Evolutionary conservation across 2,329 filamentous ascomycete species (phyloP).

Genomic region (Geosmithia putterillii): DNA sequence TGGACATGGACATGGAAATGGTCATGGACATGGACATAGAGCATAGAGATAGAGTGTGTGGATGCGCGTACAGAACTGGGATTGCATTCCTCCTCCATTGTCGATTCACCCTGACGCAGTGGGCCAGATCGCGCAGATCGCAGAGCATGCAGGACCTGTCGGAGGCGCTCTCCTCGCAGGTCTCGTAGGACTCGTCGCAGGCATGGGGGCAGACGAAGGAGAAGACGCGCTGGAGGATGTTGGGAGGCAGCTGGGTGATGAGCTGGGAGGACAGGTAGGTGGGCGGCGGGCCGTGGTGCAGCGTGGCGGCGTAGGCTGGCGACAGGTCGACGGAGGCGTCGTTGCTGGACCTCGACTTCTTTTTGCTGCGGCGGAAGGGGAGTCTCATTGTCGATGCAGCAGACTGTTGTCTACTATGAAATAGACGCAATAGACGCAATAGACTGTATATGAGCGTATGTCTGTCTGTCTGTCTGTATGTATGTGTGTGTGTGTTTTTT

Average conservation of each 20-base stretch:
- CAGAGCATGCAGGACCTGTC: slow-evolving; percentile 86
- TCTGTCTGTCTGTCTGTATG: not conserved
- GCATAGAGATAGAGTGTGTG: not conserved
- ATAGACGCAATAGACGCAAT: too few relatives aligned
- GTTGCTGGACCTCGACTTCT: slow-evolving; percentile 12
- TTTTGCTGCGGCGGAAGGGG: slow-evolving; percentile 23
- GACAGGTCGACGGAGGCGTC: not conserved
- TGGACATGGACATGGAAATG: too few relatives aligned
- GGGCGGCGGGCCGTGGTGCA: slow-evolving; percentile 19
- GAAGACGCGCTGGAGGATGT: slow-evolving; percentile 70
- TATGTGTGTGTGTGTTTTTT: not conserved
- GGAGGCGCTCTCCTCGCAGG: slow-evolving; percentile 67
- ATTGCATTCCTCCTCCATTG: slow-evolving; percentile 50
- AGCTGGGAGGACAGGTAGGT: slow-evolving; percentile 26
- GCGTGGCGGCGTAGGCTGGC: slow-evolving; percentile 1
- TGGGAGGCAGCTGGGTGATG: slow-evolving; percentile 46
- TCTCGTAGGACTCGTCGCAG: slow-evolving; percentile 64
- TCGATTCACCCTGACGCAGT: slow-evolving; percentile 63
- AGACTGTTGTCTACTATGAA: too few relatives aligned
- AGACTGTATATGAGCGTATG: not conserved
- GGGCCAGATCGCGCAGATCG: slow-evolving; percentile 77
- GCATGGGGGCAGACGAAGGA: slow-evolving; percentile 73
- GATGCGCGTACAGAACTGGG: slow-evolving; percentile 45
- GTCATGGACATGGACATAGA: too few relatives aligned
- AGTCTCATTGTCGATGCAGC: slow-evolving; percentile 17